Evolutionary conservation across 176 grass and related monocot species (phyloP), one percentile per base, ranked within the genome.

Genomic region (Thinopyrum elongatum): DNA sequence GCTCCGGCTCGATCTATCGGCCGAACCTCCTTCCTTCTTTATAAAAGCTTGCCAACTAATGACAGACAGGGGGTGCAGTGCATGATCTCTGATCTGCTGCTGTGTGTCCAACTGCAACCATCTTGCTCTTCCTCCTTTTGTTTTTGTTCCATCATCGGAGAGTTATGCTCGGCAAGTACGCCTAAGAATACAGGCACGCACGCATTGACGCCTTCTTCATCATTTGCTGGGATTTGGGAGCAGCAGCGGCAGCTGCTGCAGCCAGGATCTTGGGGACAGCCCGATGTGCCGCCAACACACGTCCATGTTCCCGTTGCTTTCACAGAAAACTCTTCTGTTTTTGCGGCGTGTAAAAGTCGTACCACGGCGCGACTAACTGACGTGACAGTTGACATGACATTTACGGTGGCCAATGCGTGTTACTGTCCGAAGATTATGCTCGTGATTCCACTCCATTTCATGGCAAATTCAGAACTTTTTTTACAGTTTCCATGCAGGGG

Each of bases 131-230:
- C 31, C 23, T 7, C 13, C 42, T 58, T 21, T 29, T 35, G 17
- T 80, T 66, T 23, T 42, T 42, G 35, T 7, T 41, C 4, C n/a
- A n/a, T 0, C 26, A 21, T 22, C 8, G 26, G 26, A 15, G 17
- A 79, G 84, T 86, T 79, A 60, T 90, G 88, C 79, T 73, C 21
- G 65, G 84, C 84, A 65, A 80, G 76, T 89, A 89, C 87, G 83
- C 76, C 16, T 53, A 25, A 4, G 21, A 22, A 16, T 8, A 17
- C 38, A 14, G 21, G 7, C 41, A 39, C 85, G 22, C 68, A 27
- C 85, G 22, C 68, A 27, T 49, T 60, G 12, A 83, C 87, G 81
- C 75, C 38, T 15, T 7, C 61, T 23, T 7, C 14, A 1, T 33
- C 44, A 19, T 74, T 76, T 4, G 29, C 49, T 21, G 73, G 44